Percentiles rank a stretch among this genome's conserved stretches.
Evolutionary conservation across 208 protist genomes (phyloP).

Genomic region (Spongospora subterranea): DNA sequence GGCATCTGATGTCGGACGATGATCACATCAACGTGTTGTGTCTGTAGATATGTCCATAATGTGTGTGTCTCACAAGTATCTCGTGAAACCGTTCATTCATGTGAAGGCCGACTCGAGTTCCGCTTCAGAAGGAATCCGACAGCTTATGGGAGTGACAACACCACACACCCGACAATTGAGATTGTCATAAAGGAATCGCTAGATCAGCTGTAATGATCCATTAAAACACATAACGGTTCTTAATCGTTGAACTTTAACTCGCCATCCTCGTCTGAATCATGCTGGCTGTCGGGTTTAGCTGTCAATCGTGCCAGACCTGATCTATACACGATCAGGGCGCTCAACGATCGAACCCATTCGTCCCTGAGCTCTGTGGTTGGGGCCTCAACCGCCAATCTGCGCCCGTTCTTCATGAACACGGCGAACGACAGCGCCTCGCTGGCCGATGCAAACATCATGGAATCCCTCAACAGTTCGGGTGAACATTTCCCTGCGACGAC

Average conservation of each 20-base stretch:
- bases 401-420: slow-evolving; percentile 52
- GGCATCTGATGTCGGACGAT: neutral
- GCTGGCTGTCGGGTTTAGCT: neutral
- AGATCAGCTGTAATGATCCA: too few species aligned
- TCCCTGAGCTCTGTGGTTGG: neutral
- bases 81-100: neutral
- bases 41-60: neutral
- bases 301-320: neutral
- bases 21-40: neutral
- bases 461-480: neutral
- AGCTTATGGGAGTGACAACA: too few species aligned
- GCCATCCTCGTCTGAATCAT: neutral
- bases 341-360: neutral
- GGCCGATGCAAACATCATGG: slow-evolving; percentile 19
- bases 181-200: too few species aligned
- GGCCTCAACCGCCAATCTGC: neutral
- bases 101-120: neutral
- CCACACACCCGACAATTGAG: too few species aligned
- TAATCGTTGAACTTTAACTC: neutral
- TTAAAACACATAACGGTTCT: too few species aligned
- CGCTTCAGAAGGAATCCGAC: neutral
- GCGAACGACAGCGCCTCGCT: neutral
- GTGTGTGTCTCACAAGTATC: neutral
- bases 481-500: neutral
- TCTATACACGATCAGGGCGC: neutral